A percentile compares a stretch with the other conserved stretches of the same genome.
phyloP scores from a whole-genome alignment of 2,329 filamentous ascomycete genomes.

The Colletotrichum orchidophilum region DNA sequence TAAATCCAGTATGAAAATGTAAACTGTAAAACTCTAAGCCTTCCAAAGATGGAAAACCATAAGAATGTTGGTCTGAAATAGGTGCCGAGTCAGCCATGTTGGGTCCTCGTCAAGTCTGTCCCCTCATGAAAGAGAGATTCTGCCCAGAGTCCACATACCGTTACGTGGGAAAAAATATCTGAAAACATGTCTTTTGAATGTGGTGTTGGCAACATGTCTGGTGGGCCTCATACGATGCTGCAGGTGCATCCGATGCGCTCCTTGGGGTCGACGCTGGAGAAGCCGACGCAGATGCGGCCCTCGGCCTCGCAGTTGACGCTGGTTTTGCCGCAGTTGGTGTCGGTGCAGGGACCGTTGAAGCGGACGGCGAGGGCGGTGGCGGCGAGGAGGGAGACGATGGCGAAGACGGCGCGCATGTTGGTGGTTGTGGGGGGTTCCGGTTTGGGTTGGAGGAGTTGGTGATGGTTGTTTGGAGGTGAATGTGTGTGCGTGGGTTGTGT shows the following conservation, averaged over 20 bases:
- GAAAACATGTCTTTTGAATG: neutral
- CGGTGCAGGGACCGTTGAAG: conserved; percentile 25
- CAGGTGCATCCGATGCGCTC: conserved; percentile 23
- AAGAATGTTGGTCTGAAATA: neutral
- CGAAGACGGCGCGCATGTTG: conserved; percentile 21
- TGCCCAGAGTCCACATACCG: neutral
- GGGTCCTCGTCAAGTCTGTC: too few relatives aligned
- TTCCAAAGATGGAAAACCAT: neutral
- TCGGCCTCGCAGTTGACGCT: conserved; percentile 23
- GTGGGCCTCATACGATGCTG: neutral
- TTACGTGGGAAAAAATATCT: neutral
- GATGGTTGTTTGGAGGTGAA: neutral
- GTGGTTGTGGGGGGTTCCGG: neutral
- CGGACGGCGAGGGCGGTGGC: conserved; percentile 16
- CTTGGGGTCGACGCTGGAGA: conserved; percentile 21
- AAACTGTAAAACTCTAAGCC: neutral
- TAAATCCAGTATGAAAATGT: neutral
- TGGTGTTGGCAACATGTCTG: too few relatives aligned
- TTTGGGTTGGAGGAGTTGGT: neutral
- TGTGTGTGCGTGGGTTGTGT: neutral
- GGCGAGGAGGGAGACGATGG: conserved; percentile 18
- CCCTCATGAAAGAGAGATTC: too few relatives aligned
- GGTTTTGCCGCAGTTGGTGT: conserved; percentile 11
- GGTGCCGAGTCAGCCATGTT: neutral
- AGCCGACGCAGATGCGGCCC: conserved; percentile 30